phyloP scores from a whole-genome alignment of 768 basidiomycete species.

The Calocybe cyanea region DNA sequence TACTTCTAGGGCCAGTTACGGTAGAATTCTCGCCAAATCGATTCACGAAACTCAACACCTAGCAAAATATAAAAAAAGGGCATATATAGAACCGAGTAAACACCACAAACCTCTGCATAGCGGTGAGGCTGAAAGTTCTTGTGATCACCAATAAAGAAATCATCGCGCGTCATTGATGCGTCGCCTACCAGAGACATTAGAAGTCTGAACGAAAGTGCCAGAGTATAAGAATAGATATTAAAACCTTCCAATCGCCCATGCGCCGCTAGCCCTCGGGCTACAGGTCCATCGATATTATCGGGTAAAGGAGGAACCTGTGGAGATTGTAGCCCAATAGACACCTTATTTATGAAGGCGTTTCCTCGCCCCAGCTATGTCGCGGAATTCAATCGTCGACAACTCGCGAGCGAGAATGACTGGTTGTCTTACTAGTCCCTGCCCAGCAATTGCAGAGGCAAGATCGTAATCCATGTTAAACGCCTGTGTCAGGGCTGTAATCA shows the following conservation, averaged over 20 bases:
- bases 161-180: neutral
- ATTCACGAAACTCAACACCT: neutral
- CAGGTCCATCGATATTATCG: neutral
- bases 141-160: neutral
- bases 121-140: neutral
- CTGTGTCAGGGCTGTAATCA: neutral
- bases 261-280: neutral
- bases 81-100: neutral
- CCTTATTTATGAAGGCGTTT: neutral
- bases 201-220: neutral
- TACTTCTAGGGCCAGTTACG: neutral
- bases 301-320: neutral
- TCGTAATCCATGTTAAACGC: neutral
- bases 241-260: neutral
- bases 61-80: neutral
- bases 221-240: neutral
- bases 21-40: neutral
- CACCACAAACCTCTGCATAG: neutral
- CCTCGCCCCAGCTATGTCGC: neutral
- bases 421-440: neutral
- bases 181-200: neutral
- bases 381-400: neutral
- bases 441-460: neutral
- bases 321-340: neutral
- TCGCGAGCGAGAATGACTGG: neutral